Evolutionary conservation across 148 eudicot genomes (phyloP).

Genomic region (Euryodendron excelsum): DNA sequence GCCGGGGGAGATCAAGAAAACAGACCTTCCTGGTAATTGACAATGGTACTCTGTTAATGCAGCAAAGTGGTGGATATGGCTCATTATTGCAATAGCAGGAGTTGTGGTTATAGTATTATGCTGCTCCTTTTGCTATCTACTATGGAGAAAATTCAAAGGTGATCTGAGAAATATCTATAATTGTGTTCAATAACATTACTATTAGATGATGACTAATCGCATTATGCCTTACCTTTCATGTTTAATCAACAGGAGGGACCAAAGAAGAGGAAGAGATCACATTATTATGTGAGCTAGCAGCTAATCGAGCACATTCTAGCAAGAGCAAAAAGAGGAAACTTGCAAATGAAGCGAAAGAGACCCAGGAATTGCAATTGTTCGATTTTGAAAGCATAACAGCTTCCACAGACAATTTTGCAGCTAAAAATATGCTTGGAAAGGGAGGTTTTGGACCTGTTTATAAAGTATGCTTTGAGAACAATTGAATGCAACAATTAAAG

Average conservation of each 20-base stretch:
- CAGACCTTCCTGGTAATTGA: too few relatives aligned
- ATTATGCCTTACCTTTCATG: too few relatives aligned
- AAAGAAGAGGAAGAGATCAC: too few relatives aligned
- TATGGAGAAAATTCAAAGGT: not conserved
- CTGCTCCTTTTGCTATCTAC: not conserved
- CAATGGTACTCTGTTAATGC: too few relatives aligned
- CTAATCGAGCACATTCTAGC: conserved; percentile 1
- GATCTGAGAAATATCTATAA: too few relatives aligned
- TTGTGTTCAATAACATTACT: too few relatives aligned
- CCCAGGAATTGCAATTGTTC: conserved; percentile 28
- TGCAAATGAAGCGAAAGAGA: too few relatives aligned
- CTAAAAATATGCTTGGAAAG: conserved; percentile 32
- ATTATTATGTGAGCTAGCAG: conserved; percentile 17
- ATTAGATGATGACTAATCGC: too few relatives aligned
- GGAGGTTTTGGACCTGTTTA: conserved; percentile 51
- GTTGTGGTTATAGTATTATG: not conserved
- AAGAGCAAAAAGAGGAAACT: conserved; percentile 17
- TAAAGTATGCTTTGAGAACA: too few relatives aligned
- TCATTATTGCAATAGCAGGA: not conserved
- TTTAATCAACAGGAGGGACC: too few relatives aligned
- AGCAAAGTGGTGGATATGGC: not conserved
- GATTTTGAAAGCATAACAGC: conserved; percentile 24
- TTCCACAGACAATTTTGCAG: conserved; percentile 38
- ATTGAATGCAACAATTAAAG: too few relatives aligned
- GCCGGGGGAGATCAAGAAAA: too few relatives aligned